phyloP scores from a whole-genome alignment of 495 filamentous ascomycete genomes.

The Aspergillus bridgeri region DNA sequence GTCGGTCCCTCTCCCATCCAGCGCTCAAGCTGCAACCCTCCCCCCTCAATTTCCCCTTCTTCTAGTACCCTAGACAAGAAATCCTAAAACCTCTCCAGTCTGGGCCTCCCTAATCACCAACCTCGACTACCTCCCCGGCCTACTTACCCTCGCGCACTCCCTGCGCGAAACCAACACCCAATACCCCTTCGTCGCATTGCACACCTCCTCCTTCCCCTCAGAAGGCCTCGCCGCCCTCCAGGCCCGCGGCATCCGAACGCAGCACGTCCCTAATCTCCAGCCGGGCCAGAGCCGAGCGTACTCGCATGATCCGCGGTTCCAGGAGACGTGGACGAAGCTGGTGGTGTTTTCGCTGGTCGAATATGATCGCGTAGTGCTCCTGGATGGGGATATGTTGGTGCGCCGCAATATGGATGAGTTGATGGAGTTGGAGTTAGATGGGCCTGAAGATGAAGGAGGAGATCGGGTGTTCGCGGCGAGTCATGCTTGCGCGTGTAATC shows the following conservation, averaged over 20 bases:
- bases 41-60: too few relatives aligned
- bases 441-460: conserved; percentile 25
- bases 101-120: conserved; percentile 33
- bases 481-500: conserved; percentile 83
- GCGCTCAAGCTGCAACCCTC: too few relatives aligned
- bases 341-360: conserved; percentile 64
- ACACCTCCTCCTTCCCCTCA: conserved; percentile 26
- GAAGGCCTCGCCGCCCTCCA: conserved; percentile 22
- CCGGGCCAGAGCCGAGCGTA: conserved; percentile 16
- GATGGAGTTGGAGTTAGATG: conserved; percentile 70
- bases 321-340: conserved; percentile 85
- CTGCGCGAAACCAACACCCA: conserved; percentile 18
- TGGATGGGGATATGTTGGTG: conserved; percentile 85
- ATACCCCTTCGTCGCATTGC: conserved; percentile 30
- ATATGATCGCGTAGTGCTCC: conserved; percentile 69
- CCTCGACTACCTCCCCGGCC: conserved; percentile 28
- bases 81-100: too few relatives aligned
- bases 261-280: conserved; percentile 17
- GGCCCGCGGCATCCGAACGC: conserved; percentile 19
- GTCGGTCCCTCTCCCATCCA: too few relatives aligned
- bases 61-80: too few relatives aligned
- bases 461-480: conserved; percentile 65
- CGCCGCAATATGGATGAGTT: conserved; percentile 80
- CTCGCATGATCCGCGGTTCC: conserved; percentile 66
- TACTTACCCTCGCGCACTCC: conserved; percentile 29